Base-by-base conservation (phyloP, 305 asterid species). In the Lippia alba region DNA sequence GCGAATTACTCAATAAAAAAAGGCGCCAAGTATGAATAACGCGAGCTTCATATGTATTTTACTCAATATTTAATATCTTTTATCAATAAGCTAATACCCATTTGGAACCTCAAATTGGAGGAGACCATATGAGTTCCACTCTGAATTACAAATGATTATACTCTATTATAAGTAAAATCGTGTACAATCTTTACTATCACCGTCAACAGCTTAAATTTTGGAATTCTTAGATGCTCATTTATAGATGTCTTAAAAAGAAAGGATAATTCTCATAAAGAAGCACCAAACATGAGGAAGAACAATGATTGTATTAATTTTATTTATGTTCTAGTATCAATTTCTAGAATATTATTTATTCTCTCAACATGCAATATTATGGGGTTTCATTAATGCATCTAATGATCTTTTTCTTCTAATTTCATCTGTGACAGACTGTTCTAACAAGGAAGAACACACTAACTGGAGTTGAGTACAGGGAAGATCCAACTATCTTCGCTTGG, bases 401-500 rank as follows among this genome's bases (percentile, higher is more conserved):
- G 19, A 12, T 39, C 18, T 30, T 45, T 68, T 64, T 56, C 57
- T 58, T 33, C 12, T 36, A 36, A 36, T 36, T 72, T 65, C 57
- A 16, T 30, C 36, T 68, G 45, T 84, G 73, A 77, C 97, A 94
- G 99, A 80, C 96, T 39, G 91, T 94, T 67, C 83, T 94, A 77
- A 92, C 97, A 46, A 85, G 99, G 84, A 90, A 72, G 89, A 94
- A 94, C 70, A 87, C 96, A 40, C 67, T 91, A 78, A 94, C 97
- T 0, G 98, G 99, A 74, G 73, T 86, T 19, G 91, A 90, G 82
- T 94, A 92, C 65, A 80, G 97, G 73, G 90, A 92, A 50, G 99
- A 94, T 82, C 98, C 99, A 1, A 85, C 96, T 54, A 94, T 94
- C 55, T 90, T 94, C 63, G 99, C 88, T 8, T 94, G 99, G 98